Evolutionary conservation across 2,329 filamentous ascomycete genomes (phyloP), one percentile per base, ranked within the genome.

Genomic region (Ceratocystis ficicola): DNA sequence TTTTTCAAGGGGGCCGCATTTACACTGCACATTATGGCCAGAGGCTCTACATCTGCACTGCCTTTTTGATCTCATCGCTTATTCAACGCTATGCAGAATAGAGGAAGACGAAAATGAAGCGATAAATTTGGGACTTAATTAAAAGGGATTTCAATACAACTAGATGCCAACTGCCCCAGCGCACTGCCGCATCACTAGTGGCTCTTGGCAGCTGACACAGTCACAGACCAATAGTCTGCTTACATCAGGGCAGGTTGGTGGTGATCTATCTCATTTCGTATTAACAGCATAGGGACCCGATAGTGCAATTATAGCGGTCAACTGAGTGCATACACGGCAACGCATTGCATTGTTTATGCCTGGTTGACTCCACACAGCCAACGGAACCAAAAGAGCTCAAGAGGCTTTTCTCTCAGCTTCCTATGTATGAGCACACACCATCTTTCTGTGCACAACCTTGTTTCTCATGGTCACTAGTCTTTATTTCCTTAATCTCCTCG

Each of bases 21-120:
- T 10, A 41, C 36, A 20, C 28, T 32, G 30, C 6, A 32, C 30
- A 32, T 32, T 32, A 32, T 6, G 30, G 30, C 30, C 6, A 36
- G 28, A 30, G 5, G n/a, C 4, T n/a, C 17, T 30, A 20, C 30
- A 20, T 36, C 22, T 59, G 55, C 55, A 59, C 55, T 25, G 55
- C 55, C 55, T 59, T 36, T 59, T 15, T 52, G 30, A 59, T 59
- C 55, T 59, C 55, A 36, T 36, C 17, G n/a, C 30, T n/a, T 20
- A 30, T 59, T 36, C 36, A 28, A 12, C 48, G 22, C 48, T 22
- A 5, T 52, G 25, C 22, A 52, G 5, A 52, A 52, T 52, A 25
- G 12, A 25, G 7, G 12, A 52, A 52, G 3, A 52, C 20, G 25
- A 52, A 10, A 28, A 10, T 3, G 12, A 52, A 52, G 5, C 25